A percentile compares a stretch with the other conserved stretches of the same genome.
Evolutionary conservation across 352 stramenopile genomes (phyloP).

Genomic region (Phytopythium mirpurense): DNA sequence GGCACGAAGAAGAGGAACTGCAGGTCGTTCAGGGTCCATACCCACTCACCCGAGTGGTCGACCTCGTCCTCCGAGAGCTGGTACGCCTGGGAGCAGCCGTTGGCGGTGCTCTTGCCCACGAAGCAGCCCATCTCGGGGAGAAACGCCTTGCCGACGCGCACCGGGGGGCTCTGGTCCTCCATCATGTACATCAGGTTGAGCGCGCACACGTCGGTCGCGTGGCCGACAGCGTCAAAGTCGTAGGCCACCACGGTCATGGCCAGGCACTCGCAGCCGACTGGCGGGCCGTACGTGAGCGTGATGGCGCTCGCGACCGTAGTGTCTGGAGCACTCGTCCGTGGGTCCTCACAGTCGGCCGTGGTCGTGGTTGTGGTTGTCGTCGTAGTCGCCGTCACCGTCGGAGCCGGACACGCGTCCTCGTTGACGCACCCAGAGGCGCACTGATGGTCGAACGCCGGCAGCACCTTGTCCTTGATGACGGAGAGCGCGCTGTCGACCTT

Average conservation of each 20-base stretch:
- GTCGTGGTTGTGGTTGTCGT: slow-evolving; percentile 6
- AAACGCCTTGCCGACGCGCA: not conserved
- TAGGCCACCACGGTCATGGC: slow-evolving; percentile 1
- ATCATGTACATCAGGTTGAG: slow-evolving; percentile 7
- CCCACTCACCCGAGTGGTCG: not conserved
- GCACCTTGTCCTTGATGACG: slow-evolving; percentile 3
- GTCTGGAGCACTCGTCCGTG: not conserved
- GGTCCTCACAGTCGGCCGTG: slow-evolving; percentile 3
- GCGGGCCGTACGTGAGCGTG: slow-evolving; percentile 7
- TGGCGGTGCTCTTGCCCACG: slow-evolving; percentile 2
- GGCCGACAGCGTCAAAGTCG: slow-evolving; percentile 3
- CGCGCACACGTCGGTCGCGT: slow-evolving; percentile 6
- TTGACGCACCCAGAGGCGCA: slow-evolving; percentile 8
- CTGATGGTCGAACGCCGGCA: slow-evolving; percentile 7
- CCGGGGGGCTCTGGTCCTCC: slow-evolving; percentile 1
- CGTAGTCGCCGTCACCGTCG: not conserved
- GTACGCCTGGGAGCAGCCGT: not conserved
- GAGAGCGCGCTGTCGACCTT: not conserved
- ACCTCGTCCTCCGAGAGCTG: not conserved
- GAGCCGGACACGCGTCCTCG: not conserved
- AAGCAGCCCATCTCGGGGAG: slow-evolving; percentile 12
- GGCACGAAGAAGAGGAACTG: slow-evolving; percentile 11
- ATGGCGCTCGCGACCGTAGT: not conserved
- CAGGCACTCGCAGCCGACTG: not conserved
- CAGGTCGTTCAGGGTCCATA: slow-evolving; percentile 4